Evolutionary conservation across 768 basidiomycete genomes (phyloP), one percentile per base, ranked within the genome.

Genomic region (Mrakia gelida): DNA sequence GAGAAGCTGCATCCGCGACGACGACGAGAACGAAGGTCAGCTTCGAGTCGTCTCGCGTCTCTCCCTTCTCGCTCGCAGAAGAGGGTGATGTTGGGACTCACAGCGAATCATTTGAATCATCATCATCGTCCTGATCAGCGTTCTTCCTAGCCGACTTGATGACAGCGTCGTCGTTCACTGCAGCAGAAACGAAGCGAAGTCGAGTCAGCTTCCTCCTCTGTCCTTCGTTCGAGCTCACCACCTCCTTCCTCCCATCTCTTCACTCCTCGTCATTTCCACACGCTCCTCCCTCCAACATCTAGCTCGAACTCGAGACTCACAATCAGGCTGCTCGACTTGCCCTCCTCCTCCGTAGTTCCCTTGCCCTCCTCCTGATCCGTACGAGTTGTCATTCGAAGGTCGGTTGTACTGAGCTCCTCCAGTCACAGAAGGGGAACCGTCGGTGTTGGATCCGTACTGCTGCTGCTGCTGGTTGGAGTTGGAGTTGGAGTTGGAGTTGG

Each of bases 141-240:
- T 79, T 73, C 59, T 71, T 75, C 45, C 73, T 38, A n/a, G 78
- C 78, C 1, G 63, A 41, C 9, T 71, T 59, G 68, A 79, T 75
- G 45, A 79, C 78, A n/a, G 59, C 67, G 28, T 75, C 67, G 56
- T 79, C 73, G 41, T 79, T 54, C 18, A 79, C 77, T 79, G 59
- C 16, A 28, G 43, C 8, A 23, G 41, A 41, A 15, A 16, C 62
- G 62, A 38, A 18, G n/a, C 34, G 30, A 30, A 8, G 5, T 59
- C 59, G 59, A 38, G 38, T 38, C 59, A n/a, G n/a, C n/a, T n/a
- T n/a, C n/a, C n/a, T n/a, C n/a, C n/a, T n/a, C n/a, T n/a, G n/a
- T n/a, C n/a, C 11, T 10, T 59, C 26, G 59, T 59, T 59, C 49
- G 21, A 32, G n/a, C 61, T 62, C 61, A 32, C 61, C 26, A 30